A percentile compares a stretch with the other conserved stretches of the same genome.
phyloP scores from a whole-genome alignment of 78 protist species.

The Tieghemostelium lacteum region DNA sequence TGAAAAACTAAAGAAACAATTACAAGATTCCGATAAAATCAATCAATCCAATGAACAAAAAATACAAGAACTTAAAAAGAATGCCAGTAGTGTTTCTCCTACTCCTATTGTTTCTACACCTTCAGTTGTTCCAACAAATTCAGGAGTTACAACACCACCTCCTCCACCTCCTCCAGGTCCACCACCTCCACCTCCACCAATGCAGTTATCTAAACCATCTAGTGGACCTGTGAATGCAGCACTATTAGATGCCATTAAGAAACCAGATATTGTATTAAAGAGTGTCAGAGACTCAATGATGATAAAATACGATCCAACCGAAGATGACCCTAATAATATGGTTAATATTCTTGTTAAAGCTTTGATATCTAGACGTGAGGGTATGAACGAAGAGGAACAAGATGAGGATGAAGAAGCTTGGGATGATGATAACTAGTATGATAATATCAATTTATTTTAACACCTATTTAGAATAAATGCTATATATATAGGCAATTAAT shows the following conservation, averaged over 20 bases:
- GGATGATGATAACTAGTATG: conserved; percentile 25
- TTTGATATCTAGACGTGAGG: conserved; percentile 51
- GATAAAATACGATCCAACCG: conserved; percentile 23
- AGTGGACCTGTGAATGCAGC: neutral
- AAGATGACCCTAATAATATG: conserved; percentile 38
- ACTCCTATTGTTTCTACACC: no score
- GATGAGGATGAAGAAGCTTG: conserved; percentile 54
- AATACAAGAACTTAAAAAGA: no score
- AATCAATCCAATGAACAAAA: conserved; percentile 17
- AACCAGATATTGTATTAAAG: conserved; percentile 31
- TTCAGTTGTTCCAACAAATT: neutral
- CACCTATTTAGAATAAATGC: neutral
- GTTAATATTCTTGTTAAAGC: conserved; percentile 59
- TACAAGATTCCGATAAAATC: neutral
- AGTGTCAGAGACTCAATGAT: conserved; percentile 22
- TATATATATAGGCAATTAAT: neutral
- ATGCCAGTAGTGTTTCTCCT: no score
- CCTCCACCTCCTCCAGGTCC: conserved; percentile 49
- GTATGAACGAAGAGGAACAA: conserved; percentile 60
- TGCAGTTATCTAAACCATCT: neutral
- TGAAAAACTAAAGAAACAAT: conserved; percentile 13
- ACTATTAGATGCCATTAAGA: conserved; percentile 41
- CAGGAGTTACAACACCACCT: conserved; percentile 33
- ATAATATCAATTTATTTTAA: neutral
- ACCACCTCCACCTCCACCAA: conserved; percentile 43